Conservation (phyloP, 106 monocot genomes). For the Acanthochlamys bracteata region DNA sequence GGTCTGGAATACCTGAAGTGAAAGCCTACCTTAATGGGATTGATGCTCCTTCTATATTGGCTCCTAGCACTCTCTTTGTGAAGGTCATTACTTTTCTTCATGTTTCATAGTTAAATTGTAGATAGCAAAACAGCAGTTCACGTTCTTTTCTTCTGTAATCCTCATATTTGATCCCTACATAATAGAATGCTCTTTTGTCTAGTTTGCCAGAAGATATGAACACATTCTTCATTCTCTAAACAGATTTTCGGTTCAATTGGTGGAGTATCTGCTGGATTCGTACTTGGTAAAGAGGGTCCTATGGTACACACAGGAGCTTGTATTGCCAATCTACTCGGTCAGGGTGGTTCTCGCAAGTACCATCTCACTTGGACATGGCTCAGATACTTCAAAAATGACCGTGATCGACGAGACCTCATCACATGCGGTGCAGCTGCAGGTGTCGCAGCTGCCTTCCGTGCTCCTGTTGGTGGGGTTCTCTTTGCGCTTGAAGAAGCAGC, state of each 20-base stretch:
- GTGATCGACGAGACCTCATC: slow-evolving; percentile 86
- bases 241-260: slow-evolving; percentile 95
- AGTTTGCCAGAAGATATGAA: not conserved
- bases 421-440: slow-evolving; percentile 97
- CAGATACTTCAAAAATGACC: slow-evolving; percentile 88
- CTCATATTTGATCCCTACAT: too few species aligned
- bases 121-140: too few species aligned
- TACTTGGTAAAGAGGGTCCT: slow-evolving; percentile 92
- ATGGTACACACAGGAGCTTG: slow-evolving; percentile 99
- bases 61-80: slow-evolving; percentile 82
- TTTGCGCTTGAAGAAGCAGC: slow-evolving; percentile 97
- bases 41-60: slow-evolving; percentile 75
- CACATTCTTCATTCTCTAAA: too few species aligned
- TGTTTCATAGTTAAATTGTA: not conserved
- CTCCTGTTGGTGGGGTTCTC: slow-evolving; percentile 96
- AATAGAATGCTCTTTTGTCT: not conserved
- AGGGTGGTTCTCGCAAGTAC: slow-evolving; percentile 93
- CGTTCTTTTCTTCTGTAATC: too few species aligned
- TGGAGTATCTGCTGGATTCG: slow-evolving; percentile 89
- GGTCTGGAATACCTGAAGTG: slow-evolving; percentile 88
- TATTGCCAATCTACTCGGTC: slow-evolving; percentile 81
- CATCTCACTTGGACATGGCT: slow-evolving; percentile 92
- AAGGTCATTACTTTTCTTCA: slow-evolving; percentile 33
- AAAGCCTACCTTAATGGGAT: slow-evolving; percentile 91
- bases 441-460: slow-evolving; percentile 92